Evolutionary conservation across 345 rosid species (phyloP).

Genomic region (Toxicodendron radicans): DNA sequence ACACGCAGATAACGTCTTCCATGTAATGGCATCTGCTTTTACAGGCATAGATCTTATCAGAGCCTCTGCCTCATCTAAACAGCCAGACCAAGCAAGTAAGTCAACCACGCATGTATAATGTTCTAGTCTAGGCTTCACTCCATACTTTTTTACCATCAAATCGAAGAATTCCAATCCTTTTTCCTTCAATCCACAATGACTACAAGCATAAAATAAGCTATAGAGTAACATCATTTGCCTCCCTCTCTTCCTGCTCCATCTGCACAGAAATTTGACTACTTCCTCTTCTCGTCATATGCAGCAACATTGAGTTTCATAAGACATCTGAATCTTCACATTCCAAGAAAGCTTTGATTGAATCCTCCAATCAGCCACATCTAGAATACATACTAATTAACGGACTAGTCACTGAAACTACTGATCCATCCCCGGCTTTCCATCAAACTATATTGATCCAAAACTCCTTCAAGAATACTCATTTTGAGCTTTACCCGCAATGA

Average conservation of each 20-base stretch:
- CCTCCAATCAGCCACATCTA: constrained; percentile 69
- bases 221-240: constrained; percentile 59
- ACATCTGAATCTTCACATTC: constrained; percentile 62
- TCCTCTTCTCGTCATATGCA: constrained; percentile 63
- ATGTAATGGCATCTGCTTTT: constrained; percentile 56
- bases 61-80: constrained; percentile 65
- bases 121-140: constrained; percentile 48
- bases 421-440: constrained; percentile 58
- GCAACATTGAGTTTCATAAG: constrained; percentile 79
- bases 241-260: constrained; percentile 46
- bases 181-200: constrained; percentile 71
- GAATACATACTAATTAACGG: constrained; percentile 75
- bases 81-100: constrained; percentile 64
- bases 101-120: constrained; percentile 78
- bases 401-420: constrained; percentile 50
- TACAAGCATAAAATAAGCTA: constrained; percentile 75
- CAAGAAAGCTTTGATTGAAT: constrained; percentile 52
- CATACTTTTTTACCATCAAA: constrained; percentile 49
- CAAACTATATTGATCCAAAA: constrained; percentile 44
- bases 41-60: constrained; percentile 64
- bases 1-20: constrained; percentile 82
- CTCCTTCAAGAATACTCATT: constrained; percentile 53
- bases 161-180: constrained; percentile 60
- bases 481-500: constrained; percentile 66
- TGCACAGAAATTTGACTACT: constrained; percentile 53